A percentile compares a stretch with the other conserved stretches of the same genome.
Conservation (phyloP, 2,329 filamentous ascomycete genomes). For the Neophaeococcomyces mojaviensis region DNA sequence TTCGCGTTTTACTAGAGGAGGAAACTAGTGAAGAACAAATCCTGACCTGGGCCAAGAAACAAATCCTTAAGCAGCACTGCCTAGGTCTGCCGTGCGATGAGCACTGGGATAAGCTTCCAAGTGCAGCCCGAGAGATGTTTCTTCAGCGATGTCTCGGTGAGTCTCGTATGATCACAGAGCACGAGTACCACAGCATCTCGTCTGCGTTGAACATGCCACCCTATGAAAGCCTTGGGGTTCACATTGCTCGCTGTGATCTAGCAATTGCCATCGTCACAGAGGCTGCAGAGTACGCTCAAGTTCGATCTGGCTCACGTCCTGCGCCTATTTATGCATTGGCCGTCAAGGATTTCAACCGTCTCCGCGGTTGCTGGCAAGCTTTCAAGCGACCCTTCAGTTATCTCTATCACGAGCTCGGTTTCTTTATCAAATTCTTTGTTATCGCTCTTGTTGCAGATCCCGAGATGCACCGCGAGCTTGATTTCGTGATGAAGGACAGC, state of each 20-base stretch:
- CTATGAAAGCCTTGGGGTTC: slow-evolving; percentile 31
- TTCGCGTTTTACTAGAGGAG: too few relatives aligned
- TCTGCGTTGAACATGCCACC: slow-evolving; percentile 22
- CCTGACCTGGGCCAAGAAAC: too few relatives aligned
- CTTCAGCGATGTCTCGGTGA: slow-evolving; percentile 41
- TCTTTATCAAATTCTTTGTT: slow-evolving; percentile 42
- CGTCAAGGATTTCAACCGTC: too few relatives aligned
- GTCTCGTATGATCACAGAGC: slow-evolving; percentile 33
- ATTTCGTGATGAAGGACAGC: slow-evolving; percentile 35
- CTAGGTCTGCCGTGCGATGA: slow-evolving; percentile 44
- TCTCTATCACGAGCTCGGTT: slow-evolving; percentile 37
- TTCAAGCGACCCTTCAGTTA: slow-evolving; percentile 29
- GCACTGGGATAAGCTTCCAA: slow-evolving; percentile 45
- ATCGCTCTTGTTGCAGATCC: slow-evolving; percentile 46
- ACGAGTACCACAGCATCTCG: slow-evolving; percentile 39
- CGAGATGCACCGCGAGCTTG: slow-evolving; percentile 45
- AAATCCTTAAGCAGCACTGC: slow-evolving; percentile 42
- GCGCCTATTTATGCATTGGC: too few relatives aligned
- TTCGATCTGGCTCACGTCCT: too few relatives aligned
- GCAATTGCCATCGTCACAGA: too few relatives aligned
- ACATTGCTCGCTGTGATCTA: slow-evolving; percentile 43
- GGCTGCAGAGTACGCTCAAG: too few relatives aligned
- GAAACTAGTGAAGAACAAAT: too few relatives aligned
- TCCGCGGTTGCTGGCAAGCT: neutral
- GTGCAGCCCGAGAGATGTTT: slow-evolving; percentile 39